Base-by-base conservation (phyloP, 1,139 yeast species). In the Saccharomyces hybrid region DNA sequence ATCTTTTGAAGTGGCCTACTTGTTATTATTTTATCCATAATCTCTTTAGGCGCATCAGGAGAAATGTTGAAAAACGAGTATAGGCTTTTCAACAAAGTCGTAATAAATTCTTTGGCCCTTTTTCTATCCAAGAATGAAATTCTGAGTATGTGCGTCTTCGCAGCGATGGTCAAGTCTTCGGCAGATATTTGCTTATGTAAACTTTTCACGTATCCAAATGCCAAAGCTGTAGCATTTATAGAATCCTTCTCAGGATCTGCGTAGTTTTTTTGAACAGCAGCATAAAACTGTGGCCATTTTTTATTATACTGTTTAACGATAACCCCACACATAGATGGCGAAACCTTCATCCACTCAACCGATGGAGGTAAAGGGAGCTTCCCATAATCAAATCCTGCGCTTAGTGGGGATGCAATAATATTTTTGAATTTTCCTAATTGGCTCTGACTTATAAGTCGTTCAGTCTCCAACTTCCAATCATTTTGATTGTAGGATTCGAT, bases 1-100 rank as follows among this genome's bases (percentile, higher is more conserved):
- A 69, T 59, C 51, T 67, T 69, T 52, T 69, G 73, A 42, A 70
- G 64, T 3, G 72, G 71, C 52, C 71, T 67, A 41, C 71, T 67
- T 25, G 69, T 64, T n/a, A 68, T 62, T 58, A 69, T 63, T 50
- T 69, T 70, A 47, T 70, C 72, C 60, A 69, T 62, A 6, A 68
- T 58, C 49, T 69, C 73, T 50, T 65, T 66, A 13, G 70, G 66
- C 5, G 72, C 70, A 53, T 69, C 70, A 3, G 70, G 67, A 4
- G 67, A 60, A 6, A 70, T 65, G 49, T 70, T 70, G 51, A 69
- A 70, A 46, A 70, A 64, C 28, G 68, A 64, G 51, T 66, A 68
- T 13, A 69, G 55, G 23, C 63, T 62, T 5, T 66, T 57, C 56
- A 69, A 65, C 11, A 69, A 53, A 6, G 56, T 56, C 44, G 62